Percentiles rank a stretch among this genome's conserved stretches.
phyloP scores from a whole-genome alignment of 208 protist species.

The Trypanosoma avium region DNA sequence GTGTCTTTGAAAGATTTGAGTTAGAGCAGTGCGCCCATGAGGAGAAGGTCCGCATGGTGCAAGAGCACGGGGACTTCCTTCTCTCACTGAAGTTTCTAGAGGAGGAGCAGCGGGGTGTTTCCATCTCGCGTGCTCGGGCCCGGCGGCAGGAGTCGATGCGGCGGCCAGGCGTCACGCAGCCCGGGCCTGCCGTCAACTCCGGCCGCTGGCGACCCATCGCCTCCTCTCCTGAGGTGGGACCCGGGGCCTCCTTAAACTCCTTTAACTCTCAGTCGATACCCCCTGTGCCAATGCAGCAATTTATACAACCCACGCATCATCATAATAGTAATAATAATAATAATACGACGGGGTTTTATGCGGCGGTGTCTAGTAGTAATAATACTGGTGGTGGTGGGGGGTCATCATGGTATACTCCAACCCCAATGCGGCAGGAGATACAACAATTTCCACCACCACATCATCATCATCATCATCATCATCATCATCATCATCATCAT shows the following conservation, averaged over 20 bases:
- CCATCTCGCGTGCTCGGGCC: constrained; percentile 9
- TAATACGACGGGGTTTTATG: too few relatives aligned
- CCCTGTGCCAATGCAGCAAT: too few relatives aligned
- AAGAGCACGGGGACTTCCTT: constrained; percentile 48
- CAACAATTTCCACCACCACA: background rate
- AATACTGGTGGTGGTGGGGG: too few relatives aligned
- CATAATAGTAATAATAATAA: too few relatives aligned
- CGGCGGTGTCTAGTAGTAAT: too few relatives aligned
- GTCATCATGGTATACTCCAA: too few relatives aligned
- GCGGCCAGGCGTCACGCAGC: background rate
- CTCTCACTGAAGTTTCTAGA: constrained; percentile 41
- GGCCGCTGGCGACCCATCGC: background rate
- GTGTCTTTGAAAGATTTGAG: constrained; percentile 46
- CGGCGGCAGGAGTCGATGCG: constrained; percentile 6
- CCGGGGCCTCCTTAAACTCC: too few relatives aligned
- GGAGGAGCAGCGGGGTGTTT: constrained; percentile 34
- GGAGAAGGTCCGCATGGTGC: constrained; percentile 36
- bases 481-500: background rate
- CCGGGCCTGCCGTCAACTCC: too few relatives aligned
- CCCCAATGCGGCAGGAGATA: too few relatives aligned
- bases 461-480: background rate
- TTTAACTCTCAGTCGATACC: too few relatives aligned
- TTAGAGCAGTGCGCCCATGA: constrained; percentile 31
- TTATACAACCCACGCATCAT: too few relatives aligned
- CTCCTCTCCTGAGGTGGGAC: too few relatives aligned